Base-by-base conservation (phyloP, 2,329 filamentous ascomycete genomes). In the Myriosclerotinia duriaeana region DNA sequence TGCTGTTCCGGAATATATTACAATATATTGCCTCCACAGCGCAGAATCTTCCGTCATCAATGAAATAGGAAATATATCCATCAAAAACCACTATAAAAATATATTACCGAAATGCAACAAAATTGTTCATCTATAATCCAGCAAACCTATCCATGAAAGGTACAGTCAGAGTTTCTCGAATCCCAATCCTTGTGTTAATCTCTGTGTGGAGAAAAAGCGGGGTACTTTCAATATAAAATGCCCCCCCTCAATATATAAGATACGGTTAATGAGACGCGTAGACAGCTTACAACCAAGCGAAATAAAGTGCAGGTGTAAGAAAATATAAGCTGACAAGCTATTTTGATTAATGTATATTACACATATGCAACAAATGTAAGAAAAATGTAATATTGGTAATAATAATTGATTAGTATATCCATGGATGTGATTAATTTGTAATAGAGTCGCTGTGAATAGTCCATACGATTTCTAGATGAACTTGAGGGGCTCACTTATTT, bases 281-380 rank as follows among this genome's bases (percentile, higher is more conserved):
- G 22, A 58, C 40, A 15, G 44, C 40, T 14, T 17, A 12, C 42
- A 34, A 48, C 56, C 56, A 36, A 59, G 36, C 12, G 22, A 48
- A 36, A 1, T 2, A 9, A 2, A 20, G 12, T 34, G 11, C 22
- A 54, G 17, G 30, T 22, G 12, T 60, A 50, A 50, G 22, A 4
- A 60, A 38, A 60, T 30, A 38, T 60, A 60, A 60, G 44, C 42
- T 60, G 44, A 44, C 44, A 50, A 60, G 20, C 30, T 38, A 22
- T 50, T 60, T 60, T 60, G 58, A 60, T 60, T 60, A 60, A 60
- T 48, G 12, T 50, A 60, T 38, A 60, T 50, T 38, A 7, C 30
- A 20, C n/a, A 61, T 5, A 40, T 50, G 44, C 34, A 61, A 60
- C 56, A 60, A 60, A 60, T 6, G 30, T 50, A 50, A 61, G 14